Conservation (phyloP, 1,284 basidiomycete species). For the Apiotrichum sp. region DNA sequence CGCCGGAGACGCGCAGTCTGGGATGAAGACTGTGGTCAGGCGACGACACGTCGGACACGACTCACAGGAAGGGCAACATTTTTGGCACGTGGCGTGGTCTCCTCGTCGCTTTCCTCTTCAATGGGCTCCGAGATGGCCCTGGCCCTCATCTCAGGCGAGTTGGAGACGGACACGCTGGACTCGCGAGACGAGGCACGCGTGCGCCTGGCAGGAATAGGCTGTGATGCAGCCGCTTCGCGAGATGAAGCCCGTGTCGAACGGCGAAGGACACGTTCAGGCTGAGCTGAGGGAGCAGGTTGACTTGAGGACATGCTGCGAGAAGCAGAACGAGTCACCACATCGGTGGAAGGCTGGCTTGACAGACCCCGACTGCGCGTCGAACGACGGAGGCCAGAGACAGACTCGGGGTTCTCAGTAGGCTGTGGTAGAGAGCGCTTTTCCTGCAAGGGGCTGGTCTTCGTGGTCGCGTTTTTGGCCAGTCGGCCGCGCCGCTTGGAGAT, state of each 20-base stretch:
- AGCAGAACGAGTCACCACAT: not conserved
- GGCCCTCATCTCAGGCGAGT: not conserved
- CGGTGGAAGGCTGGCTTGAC: not conserved
- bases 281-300: not conserved
- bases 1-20: not conserved
- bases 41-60: too few species aligned
- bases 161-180: not conserved
- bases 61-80: not conserved
- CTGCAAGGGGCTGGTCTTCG: too few species aligned
- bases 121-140: not conserved
- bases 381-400: not conserved
- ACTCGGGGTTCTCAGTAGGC: not conserved
- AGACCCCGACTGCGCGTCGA: not conserved
- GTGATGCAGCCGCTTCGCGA: slow-evolving; percentile 2
- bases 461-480: too few species aligned
- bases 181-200: slow-evolving; percentile 1
- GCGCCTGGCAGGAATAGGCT: slow-evolving; percentile 5
- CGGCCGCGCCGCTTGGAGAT: too few species aligned
- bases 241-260: slow-evolving; percentile 3
- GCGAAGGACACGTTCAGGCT: not conserved
- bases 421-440: too few species aligned
- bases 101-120: slow-evolving; percentile 8
- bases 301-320: not conserved
- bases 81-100: not conserved
- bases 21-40: not conserved